These are phyloP conservation scores for Auxenochlorella pyrenoidosa DNA, from an alignment of 139 green algal genomes.

Conservation along the genomic window DNA sequence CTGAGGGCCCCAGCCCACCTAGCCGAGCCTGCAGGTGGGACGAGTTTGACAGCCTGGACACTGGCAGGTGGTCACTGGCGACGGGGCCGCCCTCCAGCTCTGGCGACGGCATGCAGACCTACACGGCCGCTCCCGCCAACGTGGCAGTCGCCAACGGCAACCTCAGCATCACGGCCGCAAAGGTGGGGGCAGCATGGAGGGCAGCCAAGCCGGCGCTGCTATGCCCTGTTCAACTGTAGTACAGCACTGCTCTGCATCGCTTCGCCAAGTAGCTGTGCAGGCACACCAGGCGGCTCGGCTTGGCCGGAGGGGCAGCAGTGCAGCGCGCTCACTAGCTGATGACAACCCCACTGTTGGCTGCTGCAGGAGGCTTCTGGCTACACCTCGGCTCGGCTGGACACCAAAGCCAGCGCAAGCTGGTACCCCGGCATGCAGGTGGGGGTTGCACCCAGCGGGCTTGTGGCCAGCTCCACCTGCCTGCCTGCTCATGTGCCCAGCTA, in stretches of 20 bases:
- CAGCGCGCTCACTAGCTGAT: too few species aligned
- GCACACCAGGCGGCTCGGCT: too few species aligned
- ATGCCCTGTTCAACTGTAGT: too few species aligned
- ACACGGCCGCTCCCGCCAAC: not conserved
- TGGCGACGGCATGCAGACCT: not conserved
- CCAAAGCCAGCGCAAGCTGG: not conserved
- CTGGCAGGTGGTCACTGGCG: not conserved
- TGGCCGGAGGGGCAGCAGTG: too few species aligned
- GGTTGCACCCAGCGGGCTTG: too few species aligned
- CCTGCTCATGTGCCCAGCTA: too few species aligned
- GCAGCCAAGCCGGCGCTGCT: too few species aligned
- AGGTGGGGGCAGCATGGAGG: not conserved
- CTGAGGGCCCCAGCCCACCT: too few species aligned
- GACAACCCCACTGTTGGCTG: too few species aligned
- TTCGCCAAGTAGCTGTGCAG: too few species aligned
- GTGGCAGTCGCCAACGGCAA: not conserved
- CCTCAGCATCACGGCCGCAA: not conserved
- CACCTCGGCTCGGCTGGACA: not conserved
- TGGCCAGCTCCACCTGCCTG: not conserved
- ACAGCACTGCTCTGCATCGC: too few species aligned
- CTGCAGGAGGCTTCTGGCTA: not conserved
- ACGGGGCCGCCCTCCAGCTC: not conserved
- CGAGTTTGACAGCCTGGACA: constrained; percentile 17
- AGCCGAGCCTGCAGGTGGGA: not conserved
- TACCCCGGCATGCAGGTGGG: constrained; percentile 6